phyloP scores from a whole-genome alignment of 768 basidiomycete genomes.

The Krasilnikovozyma curviuscula region DNA sequence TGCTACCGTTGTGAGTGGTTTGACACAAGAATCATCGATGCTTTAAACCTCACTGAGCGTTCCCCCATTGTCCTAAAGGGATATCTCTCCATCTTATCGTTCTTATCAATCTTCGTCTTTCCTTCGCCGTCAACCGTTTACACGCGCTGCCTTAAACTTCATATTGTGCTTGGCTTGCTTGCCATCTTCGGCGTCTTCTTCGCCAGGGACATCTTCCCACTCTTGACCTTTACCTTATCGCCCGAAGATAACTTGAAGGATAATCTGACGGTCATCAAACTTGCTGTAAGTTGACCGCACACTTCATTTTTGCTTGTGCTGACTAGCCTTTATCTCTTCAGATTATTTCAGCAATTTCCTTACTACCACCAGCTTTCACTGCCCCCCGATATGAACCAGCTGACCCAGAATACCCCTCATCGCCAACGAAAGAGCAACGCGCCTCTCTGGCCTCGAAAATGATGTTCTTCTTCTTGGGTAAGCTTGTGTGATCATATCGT shows the following conservation, averaged over 20 bases:
- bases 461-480: not conserved
- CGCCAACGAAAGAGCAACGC: not conserved
- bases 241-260: not conserved
- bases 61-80: not conserved
- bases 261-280: conserved; percentile 4
- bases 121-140: conserved; percentile 4
- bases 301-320: too few species aligned
- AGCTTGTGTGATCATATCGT: too few species aligned
- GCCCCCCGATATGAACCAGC: conserved; percentile 3
- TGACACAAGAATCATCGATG: not conserved
- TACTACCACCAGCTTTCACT: conserved; percentile 4
- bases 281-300: conserved; percentile 8
- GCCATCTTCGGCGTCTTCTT: conserved; percentile 1
- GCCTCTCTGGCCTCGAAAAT: not conserved
- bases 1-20: not conserved
- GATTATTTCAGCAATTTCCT: conserved; percentile 5
- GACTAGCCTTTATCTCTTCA: too few species aligned
- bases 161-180: conserved; percentile 2
- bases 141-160: conserved; percentile 4
- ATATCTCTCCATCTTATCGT: conserved; percentile 2
- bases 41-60: too few species aligned
- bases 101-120: not conserved
- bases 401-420: not conserved
- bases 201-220: conserved; percentile 9
- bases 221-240: conserved; percentile 8